Evolutionary conservation across 371 early-diverging fungal species (phyloP).

Genomic region (Syncephalastrum monosporum): DNA sequence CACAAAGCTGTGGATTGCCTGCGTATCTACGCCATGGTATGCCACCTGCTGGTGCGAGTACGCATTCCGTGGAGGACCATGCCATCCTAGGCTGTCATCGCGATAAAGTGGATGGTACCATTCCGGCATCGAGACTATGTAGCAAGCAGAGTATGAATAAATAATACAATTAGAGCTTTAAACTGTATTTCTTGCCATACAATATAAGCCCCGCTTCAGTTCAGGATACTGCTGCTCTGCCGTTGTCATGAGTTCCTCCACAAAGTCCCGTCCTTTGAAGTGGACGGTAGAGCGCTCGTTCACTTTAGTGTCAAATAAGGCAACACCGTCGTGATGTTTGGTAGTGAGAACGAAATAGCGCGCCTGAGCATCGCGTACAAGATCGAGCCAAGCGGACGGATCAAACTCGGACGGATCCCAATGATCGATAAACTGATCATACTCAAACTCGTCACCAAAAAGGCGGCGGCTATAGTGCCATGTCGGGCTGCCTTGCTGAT

Average conservation of each 20-base stretch:
- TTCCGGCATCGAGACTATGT: conserved; percentile 39
- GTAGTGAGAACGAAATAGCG: conserved; percentile 39
- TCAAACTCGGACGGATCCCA: conserved; percentile 25
- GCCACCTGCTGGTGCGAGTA: conserved; percentile 17
- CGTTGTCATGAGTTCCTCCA: conserved; percentile 20
- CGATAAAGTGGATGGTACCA: conserved; percentile 40
- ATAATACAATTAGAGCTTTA: not conserved
- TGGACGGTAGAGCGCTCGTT: conserved; percentile 23
- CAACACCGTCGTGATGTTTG: conserved; percentile 43
- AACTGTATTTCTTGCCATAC: conserved; percentile 12
- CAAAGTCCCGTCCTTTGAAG: conserved; percentile 27
- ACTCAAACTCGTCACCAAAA: conserved; percentile 27
- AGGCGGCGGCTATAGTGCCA: conserved; percentile 22
- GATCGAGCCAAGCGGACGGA: conserved; percentile 25
- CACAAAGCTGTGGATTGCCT: conserved; percentile 31
- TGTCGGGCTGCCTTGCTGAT: conserved; percentile 17
- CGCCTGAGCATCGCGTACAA: conserved; percentile 24
- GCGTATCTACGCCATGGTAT: conserved; percentile 16
- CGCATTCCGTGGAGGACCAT: conserved; percentile 29
- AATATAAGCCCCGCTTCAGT: conserved; percentile 37
- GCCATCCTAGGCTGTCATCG: conserved; percentile 27
- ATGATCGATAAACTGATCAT: conserved; percentile 29
- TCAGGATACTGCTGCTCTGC: conserved; percentile 28
- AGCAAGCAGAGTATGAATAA: not conserved
- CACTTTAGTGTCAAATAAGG: conserved; percentile 34